phyloP scores from a whole-genome alignment of 2,329 filamentous ascomycete genomes.

The Epichloe sylvatica region DNA sequence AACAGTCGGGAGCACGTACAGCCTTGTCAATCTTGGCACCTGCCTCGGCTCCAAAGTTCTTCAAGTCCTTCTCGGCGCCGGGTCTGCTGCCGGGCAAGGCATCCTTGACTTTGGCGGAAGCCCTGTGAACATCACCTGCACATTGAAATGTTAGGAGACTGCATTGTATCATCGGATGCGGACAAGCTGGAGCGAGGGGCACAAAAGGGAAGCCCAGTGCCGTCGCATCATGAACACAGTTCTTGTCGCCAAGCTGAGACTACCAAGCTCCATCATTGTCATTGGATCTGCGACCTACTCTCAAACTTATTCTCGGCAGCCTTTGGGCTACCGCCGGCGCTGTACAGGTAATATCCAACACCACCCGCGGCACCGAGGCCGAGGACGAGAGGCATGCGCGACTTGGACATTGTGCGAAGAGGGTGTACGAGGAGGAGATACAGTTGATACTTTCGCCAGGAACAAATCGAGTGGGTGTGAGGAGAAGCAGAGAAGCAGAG shows the following conservation, averaged over 20 bases:
- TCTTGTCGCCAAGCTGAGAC: background rate
- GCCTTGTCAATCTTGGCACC: constrained; percentile 55
- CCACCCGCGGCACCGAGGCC: constrained; percentile 53
- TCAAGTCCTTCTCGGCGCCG: constrained; percentile 50
- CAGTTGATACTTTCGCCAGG: background rate
- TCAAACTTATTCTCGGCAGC: constrained; percentile 77
- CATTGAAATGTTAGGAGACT: background rate
- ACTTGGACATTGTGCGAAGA: constrained; percentile 29
- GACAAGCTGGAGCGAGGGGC: background rate
- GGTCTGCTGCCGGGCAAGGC: constrained; percentile 49
- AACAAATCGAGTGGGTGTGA: background rate
- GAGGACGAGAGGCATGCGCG: constrained; percentile 34
- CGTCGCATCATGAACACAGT: background rate
- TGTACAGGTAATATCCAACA: constrained; percentile 83
- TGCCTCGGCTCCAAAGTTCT: constrained; percentile 30
- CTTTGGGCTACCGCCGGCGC: constrained; percentile 65
- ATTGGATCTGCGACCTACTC: constrained; percentile 34
- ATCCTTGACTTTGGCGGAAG: constrained; percentile 50
- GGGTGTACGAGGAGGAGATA: background rate
- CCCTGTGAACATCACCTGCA: constrained; percentile 64
- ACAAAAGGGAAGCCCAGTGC: background rate
- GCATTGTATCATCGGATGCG: background rate
- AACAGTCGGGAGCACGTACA: constrained; percentile 35
- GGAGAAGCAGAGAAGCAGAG: background rate
- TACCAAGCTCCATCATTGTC: background rate